Evolutionary conservation across 148 eudicot species (phyloP).

Genomic region (Cornus florida): DNA sequence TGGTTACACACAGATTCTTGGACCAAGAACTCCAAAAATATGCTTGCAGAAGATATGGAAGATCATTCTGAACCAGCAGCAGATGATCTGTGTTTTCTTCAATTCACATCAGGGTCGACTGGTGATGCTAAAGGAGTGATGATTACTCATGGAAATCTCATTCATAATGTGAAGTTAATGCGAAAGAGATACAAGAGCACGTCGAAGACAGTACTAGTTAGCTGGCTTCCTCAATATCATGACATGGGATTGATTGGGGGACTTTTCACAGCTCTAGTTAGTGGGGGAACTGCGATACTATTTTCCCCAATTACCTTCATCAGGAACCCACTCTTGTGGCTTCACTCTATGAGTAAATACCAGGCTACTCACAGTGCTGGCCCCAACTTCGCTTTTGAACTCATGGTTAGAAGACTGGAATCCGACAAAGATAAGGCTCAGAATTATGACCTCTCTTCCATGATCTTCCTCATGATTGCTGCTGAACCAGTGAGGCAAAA

Average conservation of each 20-base stretch:
- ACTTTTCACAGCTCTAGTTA: constrained; percentile 45
- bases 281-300: constrained; percentile 43
- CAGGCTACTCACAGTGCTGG: constrained; percentile 59
- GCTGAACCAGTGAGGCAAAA: constrained; percentile 60
- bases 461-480: constrained; percentile 54
- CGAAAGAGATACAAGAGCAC: constrained; percentile 50
- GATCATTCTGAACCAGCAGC: constrained; percentile 20
- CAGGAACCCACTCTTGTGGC: constrained; percentile 52
- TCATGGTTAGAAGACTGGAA: constrained; percentile 41
- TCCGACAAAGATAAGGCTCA: constrained; percentile 20
- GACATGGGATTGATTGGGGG: constrained; percentile 64
- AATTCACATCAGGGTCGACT: constrained; percentile 62
- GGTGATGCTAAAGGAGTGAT: constrained; percentile 65
- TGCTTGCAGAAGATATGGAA: neutral
- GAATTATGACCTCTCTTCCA: constrained; percentile 43
- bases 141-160: constrained; percentile 56
- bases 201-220: constrained; percentile 46
- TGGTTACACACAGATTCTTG: constrained; percentile 60
- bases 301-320: constrained; percentile 53
- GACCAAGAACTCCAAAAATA: constrained; percentile 33
- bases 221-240: constrained; percentile 65
- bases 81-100: constrained; percentile 50
- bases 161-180: constrained; percentile 61
- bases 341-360: constrained; percentile 42
- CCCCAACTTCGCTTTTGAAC: constrained; percentile 57